Base-by-base conservation (phyloP, 352 stramenopile genomes). In the Pythium vanterpoolii region DNA sequence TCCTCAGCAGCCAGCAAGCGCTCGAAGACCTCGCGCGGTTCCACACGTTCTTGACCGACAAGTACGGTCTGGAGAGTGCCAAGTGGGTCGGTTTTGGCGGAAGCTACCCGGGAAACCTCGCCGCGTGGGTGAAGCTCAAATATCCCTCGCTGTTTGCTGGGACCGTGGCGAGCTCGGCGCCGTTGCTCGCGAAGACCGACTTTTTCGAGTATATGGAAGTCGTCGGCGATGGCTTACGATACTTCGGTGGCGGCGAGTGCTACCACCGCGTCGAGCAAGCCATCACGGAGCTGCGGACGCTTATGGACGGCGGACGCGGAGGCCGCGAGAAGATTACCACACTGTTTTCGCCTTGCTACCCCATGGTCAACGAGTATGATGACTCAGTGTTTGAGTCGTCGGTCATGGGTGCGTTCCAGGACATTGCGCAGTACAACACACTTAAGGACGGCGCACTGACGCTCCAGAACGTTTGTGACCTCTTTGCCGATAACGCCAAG, bases 81-180 rank as follows among this genome's bases (percentile, higher is more conserved):
- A 88, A 92, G 64, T 98, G 91, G 93, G 79, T 98, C 31, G 92
- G 87, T 3, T 98, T 97, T 76, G 95, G 95, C n/a, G 96, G 93
- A 0, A 96, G 78, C 55, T 99, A 99, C 74, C 93, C 95, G 5
- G 96, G 96, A 9, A 98, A 97, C 73, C 69, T 99, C 26, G 86
- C 93, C 0, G 90, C 88, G 13, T 98, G 90, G 88, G 78, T 96
- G 24, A 95, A 96, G 50, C 68, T 98, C 52, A 96, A 98, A 65
- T 97, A 95, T 71, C 93, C 95, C 7, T 76, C 94, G 58, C 70
- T 98, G 19, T 96, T 98, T 68, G 72, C 76, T 28, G 93, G 87
- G n/a, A 93, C 90, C 1, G 90, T 98, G 3, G 86, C 87, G 18
- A 97, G 89, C 53, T 98, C 92, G 1, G 87, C 90, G 14, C 96